Conservation (phyloP, 1,284 basidiomycete genomes). For the Cutaneotrichosporon sp. region DNA sequence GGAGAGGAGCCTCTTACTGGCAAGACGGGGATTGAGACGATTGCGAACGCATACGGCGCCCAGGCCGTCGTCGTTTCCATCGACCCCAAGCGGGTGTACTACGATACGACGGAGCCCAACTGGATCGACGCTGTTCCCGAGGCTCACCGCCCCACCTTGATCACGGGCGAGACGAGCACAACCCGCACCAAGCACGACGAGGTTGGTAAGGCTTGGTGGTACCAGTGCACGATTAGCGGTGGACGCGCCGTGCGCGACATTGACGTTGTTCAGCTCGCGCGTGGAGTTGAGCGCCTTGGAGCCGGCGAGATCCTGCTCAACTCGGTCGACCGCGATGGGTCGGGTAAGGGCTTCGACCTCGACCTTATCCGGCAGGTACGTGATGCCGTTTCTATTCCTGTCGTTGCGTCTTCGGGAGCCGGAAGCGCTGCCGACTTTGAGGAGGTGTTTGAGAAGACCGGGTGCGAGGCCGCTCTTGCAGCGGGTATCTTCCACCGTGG, state of each 20-base stretch:
- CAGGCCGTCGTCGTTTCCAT: conserved; percentile 98
- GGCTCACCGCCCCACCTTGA: conserved; percentile 43
- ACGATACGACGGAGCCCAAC: conserved; percentile 61
- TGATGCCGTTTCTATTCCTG: conserved; percentile 76
- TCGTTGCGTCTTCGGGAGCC: conserved; percentile 92
- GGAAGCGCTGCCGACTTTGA: conserved; percentile 79
- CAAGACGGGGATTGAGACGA: conserved; percentile 85
- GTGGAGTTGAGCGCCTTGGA: conserved; percentile 82
- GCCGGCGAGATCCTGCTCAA: conserved; percentile 96
- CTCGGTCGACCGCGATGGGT: conserved; percentile 95
- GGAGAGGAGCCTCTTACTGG: conserved; percentile 56
- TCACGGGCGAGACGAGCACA: conserved; percentile 55
- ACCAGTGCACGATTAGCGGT: conserved; percentile 94
- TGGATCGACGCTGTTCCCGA: conserved; percentile 67
- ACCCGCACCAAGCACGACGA: conserved; percentile 59
- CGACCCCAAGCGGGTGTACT: conserved; percentile 87
- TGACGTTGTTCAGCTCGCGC: conserved; percentile 89
- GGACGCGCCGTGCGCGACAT: conserved; percentile 83
- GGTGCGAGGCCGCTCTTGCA: conserved; percentile 88
- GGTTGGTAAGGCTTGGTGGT: conserved; percentile 89
- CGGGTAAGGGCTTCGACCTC: conserved; percentile 87
- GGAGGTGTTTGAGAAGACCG: conserved; percentile 75
- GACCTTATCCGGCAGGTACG: conserved; percentile 78
- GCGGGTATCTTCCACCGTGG: conserved; percentile 96
- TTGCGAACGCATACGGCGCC: conserved; percentile 85